Base-by-base conservation (phyloP, 768 basidiomycete species). In the Sarcomyxa edulis region DNA sequence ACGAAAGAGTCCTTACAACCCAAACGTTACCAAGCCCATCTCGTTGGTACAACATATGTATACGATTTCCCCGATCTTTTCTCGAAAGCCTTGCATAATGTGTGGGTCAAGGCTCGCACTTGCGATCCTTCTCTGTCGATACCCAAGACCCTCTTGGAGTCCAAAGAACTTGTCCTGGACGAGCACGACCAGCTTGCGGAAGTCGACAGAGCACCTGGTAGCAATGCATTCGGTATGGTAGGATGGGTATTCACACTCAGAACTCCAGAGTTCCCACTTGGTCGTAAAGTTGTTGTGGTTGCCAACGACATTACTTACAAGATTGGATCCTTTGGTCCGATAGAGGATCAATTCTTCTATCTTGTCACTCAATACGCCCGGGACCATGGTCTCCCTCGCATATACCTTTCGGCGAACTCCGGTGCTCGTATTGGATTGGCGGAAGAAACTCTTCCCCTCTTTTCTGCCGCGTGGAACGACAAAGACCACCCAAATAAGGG, bases 21-120 rank as follows among this genome's bases (percentile, higher is more conserved):
- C 28, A 94, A 96, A 62, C 92, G 96, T 47, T 98, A 98, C 68
- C 95, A 98, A 58, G 96, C 96, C 16, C 96, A 99, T 61, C 78
- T 97, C 43, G 84, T 96, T 49, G 96, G 96, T 37, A 99, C 96
- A 21, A 99, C 96, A 35, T 99, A 98, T 59, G 94, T 88, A 22
- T 98, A 98, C 63, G 96, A 98, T 64, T 99, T 98, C 84, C 96
- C 96, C 28, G 96, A 96, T 53, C 79, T 99, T 47, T 99, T 98
- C 74, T 84, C 93, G 26, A 98, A 98, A 67, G 93, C 95, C 6
- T 69, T 98, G 43, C 87, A 92, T 54, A 91, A 93, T 52, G 74
- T 92, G 45, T 99, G 96, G 96, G 66, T 75, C 47, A 80, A 82
- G 50, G 78, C 78, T 30, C 77, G 84, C 27, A 61, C 66, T 27